A percentile compares a stretch with the other conserved stretches of the same genome.
Conservation (phyloP, 2,329 filamentous ascomycete genomes). For the Endothia cerciana region DNA sequence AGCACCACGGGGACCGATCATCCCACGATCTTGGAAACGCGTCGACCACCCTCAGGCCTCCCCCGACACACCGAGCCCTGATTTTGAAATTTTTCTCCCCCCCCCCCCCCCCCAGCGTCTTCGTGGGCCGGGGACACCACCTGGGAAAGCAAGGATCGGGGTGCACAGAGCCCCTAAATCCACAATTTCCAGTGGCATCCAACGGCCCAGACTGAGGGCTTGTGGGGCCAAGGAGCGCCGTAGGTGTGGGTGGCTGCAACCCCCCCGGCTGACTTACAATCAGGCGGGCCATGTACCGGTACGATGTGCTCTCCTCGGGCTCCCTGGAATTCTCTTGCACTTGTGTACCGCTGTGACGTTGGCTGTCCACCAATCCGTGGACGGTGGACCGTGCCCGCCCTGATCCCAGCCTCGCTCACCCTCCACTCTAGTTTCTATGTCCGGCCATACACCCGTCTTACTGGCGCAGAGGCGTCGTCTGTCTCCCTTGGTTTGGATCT, state of each 20-base stretch:
- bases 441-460: neutral
- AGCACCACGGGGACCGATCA: conserved; percentile 21
- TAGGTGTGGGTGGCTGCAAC: conserved; percentile 28
- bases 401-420: conserved; percentile 27
- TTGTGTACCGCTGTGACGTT: conserved; percentile 27
- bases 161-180: conserved; percentile 26
- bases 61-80: conserved; percentile 22
- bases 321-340: conserved; percentile 24
- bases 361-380: conserved; percentile 15
- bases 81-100: neutral
- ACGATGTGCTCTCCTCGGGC: conserved; percentile 16
- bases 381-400: conserved; percentile 25
- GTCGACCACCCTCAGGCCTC: neutral
- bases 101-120: neutral
- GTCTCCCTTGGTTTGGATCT: neutral
- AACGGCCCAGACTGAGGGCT: conserved; percentile 26
- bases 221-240: conserved; percentile 28
- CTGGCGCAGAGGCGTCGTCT: conserved; percentile 2
- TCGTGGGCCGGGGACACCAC: conserved; percentile 13
- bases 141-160: conserved; percentile 24
- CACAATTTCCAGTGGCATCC: conserved; percentile 27
- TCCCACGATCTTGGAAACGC: conserved; percentile 23
- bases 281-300: conserved; percentile 27
- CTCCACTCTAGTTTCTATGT: conserved; percentile 5
- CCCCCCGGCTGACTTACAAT: conserved; percentile 4